Evolutionary conservation across 139 green algal genomes (phyloP).

Genomic region (Micractinium sp.): DNA sequence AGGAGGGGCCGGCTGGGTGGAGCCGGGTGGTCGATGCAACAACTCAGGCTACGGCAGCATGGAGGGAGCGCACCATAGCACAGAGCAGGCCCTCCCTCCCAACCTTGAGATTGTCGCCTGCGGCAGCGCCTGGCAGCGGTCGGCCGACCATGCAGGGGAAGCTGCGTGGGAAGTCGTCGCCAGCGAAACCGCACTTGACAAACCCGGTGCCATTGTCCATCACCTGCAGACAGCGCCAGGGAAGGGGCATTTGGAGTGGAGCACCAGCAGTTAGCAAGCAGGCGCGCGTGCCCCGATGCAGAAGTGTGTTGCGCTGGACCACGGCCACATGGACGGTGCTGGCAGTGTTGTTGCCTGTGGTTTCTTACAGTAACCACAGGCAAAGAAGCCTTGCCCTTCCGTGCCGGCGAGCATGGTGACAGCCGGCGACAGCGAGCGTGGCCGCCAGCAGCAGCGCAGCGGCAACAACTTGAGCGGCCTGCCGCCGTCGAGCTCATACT

Average conservation of each 20-base stretch:
- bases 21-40: background rate
- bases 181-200: constrained; percentile 42
- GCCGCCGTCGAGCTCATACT: too few species aligned
- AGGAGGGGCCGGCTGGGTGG: background rate
- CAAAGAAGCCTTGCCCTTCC: too few species aligned
- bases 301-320: too few species aligned
- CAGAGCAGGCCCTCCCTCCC: background rate
- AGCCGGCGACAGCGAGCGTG: too few species aligned
- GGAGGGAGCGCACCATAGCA: too few species aligned
- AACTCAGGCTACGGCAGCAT: too few species aligned
- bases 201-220: constrained; percentile 13
- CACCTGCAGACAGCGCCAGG: background rate
- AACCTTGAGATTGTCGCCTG: background rate
- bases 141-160: constrained; percentile 74
- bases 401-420: too few species aligned
- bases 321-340: too few species aligned
- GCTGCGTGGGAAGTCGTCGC: constrained; percentile 66
- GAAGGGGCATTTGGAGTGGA: background rate
- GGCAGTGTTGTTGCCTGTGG: too few species aligned
- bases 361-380: too few species aligned
- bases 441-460: too few species aligned
- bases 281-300: background rate
- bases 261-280: background rate
- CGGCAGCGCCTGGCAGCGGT: constrained; percentile 11
- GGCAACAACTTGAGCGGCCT: background rate